Base-by-base conservation (phyloP, 345 rosid species). In the Lepidium sativum region DNA sequence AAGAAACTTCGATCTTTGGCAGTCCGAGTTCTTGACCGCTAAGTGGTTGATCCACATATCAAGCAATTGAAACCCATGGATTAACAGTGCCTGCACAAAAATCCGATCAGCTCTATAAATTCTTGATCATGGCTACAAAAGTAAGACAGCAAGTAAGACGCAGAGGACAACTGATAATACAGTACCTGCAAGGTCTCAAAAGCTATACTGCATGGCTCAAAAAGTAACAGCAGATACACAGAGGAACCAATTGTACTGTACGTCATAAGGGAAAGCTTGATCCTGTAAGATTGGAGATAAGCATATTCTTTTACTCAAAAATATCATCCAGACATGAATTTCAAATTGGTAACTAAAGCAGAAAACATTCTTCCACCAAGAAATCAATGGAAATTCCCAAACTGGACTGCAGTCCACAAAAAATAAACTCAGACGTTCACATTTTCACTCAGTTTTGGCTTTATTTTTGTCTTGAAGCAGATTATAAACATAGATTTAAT, bases 41-140 rank as follows among this genome's bases (percentile, higher is more conserved):
- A 90, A 78, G 78, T 87, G 88, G 77, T 91, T 83, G 60, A 83
- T 65, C 91, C 94, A 91, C 72, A 88, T 78, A 68, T 91, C 98
- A 71, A 91, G 89, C 55, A 88, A 64, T 79, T 91, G 98, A 78
- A 91, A 91, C 31, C 98, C 98, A 56, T 91, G 98, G 60, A 91
- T 86, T 77, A 88, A 68, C 78, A 86, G 75, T 21, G 92, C 98
- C 98, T 91, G 75, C 81, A 78, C 57, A 35, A 67, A 15, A 11
- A 48, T 15, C n/a, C 9, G 11, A 38, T 67, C 32, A 73, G 55
- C 47, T 54, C 20, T 16, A 42, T 44, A 43, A 4, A 25, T 44
- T 51, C 14, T 43, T 29, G 44, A 66, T 37, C 50, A 60, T 43
- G 51, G 31, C 31, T 59, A 41, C 39, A 57, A 52, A 42, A 14